Evolutionary conservation across 352 stramenopile species (phyloP).

Genomic region (Lagenidium sp.): DNA sequence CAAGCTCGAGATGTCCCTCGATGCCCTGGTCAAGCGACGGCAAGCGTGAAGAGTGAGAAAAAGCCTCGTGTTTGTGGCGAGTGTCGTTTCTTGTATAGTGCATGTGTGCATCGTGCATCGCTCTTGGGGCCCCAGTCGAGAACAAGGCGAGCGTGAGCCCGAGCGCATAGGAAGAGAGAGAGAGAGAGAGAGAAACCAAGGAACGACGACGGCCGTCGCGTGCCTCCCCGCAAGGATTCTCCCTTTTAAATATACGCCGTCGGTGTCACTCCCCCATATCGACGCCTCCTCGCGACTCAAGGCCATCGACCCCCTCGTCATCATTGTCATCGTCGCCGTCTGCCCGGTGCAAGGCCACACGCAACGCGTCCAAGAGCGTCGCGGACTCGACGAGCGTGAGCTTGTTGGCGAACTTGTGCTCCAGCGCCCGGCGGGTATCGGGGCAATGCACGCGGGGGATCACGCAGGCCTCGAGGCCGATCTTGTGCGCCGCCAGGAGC

Average conservation of each 20-base stretch:
- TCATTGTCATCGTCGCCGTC: not conserved
- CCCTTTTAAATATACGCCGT: constrained; percentile 20
- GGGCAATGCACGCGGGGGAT: constrained; percentile 49
- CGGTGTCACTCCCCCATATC: constrained; percentile 4
- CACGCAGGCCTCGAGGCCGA: constrained; percentile 63
- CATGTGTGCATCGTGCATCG: too few relatives aligned
- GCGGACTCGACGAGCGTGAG: constrained; percentile 52
- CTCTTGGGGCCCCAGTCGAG: too few relatives aligned
- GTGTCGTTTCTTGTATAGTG: too few relatives aligned
- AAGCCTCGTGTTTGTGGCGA: too few relatives aligned
- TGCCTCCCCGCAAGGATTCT: too few relatives aligned
- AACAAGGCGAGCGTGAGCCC: too few relatives aligned
- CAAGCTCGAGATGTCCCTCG: constrained; percentile 51
- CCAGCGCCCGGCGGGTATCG: constrained; percentile 29
- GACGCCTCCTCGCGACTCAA: constrained; percentile 4
- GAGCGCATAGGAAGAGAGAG: too few relatives aligned
- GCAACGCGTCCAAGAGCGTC: constrained; percentile 57
- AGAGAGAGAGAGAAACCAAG: too few relatives aligned
- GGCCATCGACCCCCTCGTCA: constrained; percentile 1
- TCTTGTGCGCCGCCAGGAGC: constrained; percentile 69
- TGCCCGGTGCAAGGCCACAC: constrained; percentile 33
- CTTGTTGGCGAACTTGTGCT: constrained; percentile 44
- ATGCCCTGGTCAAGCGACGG: constrained; percentile 43
- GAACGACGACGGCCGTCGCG: too few relatives aligned
- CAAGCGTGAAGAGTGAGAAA: too few relatives aligned